phyloP scores from a whole-genome alignment of 768 basidiomycete genomes.

The Kwoniella pini region DNA sequence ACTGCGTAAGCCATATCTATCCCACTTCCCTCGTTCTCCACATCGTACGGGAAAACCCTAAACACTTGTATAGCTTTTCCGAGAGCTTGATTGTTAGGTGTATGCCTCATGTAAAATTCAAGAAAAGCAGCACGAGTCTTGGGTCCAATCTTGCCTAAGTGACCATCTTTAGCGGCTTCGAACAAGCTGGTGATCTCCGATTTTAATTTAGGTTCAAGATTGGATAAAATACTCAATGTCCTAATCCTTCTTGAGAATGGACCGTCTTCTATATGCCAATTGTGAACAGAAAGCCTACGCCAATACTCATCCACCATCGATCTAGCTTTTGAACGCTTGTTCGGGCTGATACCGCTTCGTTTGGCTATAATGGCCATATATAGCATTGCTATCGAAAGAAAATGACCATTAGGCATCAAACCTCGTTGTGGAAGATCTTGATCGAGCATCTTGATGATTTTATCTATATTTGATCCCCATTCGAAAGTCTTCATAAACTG shows the following conservation, averaged over 20 bases:
- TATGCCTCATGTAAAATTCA: slow-evolving; percentile 10
- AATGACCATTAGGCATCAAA: slow-evolving; percentile 7
- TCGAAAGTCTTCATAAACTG: slow-evolving; percentile 20
- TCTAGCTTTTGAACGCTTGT: slow-evolving; percentile 6
- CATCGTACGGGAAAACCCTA: not conserved
- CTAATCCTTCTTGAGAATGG: slow-evolving; percentile 9
- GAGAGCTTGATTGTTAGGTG: not conserved
- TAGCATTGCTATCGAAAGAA: slow-evolving; percentile 7
- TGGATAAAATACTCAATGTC: slow-evolving; percentile 9
- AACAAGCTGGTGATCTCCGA: slow-evolving; percentile 14
- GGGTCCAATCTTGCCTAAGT: slow-evolving; percentile 9
- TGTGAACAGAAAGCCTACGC: slow-evolving; percentile 9
- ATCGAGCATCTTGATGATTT: slow-evolving; percentile 16
- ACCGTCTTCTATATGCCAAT: slow-evolving; percentile 8
- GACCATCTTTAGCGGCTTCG: slow-evolving; percentile 11
- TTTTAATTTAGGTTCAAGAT: not conserved
- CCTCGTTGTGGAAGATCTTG: slow-evolving; percentile 18
- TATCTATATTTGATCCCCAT: slow-evolving; percentile 12
- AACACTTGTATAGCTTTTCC: slow-evolving; percentile 8
- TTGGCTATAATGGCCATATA: slow-evolving; percentile 7
- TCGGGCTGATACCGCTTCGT: not conserved
- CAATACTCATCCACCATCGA: slow-evolving; percentile 14
- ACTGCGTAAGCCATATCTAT: slow-evolving; percentile 6
- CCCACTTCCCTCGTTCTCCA: not conserved
- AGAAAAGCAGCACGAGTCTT: slow-evolving; percentile 19